Percentiles rank a stretch among this genome's conserved stretches.
phyloP scores from a whole-genome alignment of 192 early-diverging fungal species.

The Coemansia sp. region DNA sequence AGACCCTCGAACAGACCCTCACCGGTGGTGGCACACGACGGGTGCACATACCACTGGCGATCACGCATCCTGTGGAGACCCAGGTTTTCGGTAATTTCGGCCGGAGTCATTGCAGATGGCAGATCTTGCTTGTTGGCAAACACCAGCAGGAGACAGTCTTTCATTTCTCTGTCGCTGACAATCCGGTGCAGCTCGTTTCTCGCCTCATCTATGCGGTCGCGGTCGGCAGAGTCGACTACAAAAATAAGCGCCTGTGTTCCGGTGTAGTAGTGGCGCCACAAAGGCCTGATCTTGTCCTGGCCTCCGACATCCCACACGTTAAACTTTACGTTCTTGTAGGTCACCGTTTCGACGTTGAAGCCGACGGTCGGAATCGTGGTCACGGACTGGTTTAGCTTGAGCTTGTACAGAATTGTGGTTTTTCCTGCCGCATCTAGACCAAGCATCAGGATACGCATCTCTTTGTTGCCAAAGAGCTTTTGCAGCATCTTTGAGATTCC shows the following conservation, averaged over 20 bases:
- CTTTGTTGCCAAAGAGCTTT: conserved; percentile 59
- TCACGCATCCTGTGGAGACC: conserved; percentile 86
- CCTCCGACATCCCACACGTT: conserved; percentile 88
- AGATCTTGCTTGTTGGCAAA: conserved; percentile 86
- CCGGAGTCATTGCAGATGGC: conserved; percentile 85
- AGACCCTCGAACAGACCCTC: conserved; percentile 85
- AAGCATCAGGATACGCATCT: conserved; percentile 65
- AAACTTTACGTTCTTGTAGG: conserved; percentile 85
- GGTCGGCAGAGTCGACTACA: conserved; percentile 86
- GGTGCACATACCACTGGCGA: conserved; percentile 90
- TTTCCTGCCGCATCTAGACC: conserved; percentile 60
- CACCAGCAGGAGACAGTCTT: conserved; percentile 76
- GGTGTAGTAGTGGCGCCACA: conserved; percentile 86
- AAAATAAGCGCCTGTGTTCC: conserved; percentile 85
- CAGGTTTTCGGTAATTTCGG: conserved; percentile 91
- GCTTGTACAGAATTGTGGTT: conserved; percentile 61
- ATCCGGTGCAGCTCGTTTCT: conserved; percentile 81
- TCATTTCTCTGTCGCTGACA: conserved; percentile 82
- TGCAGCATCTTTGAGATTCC: conserved; percentile 58
- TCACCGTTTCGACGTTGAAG: conserved; percentile 86
- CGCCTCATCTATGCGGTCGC: conserved; percentile 85
- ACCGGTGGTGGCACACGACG: conserved; percentile 80
- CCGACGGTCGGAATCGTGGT: conserved; percentile 64
- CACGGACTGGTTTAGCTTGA: conserved; percentile 62
- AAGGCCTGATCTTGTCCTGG: conserved; percentile 87